Percentiles rank a stretch among this genome's conserved stretches.
Conservation (phyloP, 2,329 filamentous ascomycete genomes). For the Leptographium galeiforme region DNA sequence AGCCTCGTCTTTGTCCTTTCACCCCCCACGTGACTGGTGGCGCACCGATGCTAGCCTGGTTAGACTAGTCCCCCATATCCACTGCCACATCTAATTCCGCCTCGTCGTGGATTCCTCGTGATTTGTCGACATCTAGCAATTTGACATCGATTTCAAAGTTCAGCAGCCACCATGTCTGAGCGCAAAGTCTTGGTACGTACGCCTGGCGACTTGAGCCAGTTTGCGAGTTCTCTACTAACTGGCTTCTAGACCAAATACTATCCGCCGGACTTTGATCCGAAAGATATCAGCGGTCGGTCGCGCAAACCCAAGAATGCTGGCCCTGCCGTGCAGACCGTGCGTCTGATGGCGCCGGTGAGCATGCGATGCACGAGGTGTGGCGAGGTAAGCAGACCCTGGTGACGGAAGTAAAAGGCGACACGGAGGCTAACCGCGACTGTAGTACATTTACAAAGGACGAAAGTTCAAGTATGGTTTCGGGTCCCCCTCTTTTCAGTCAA, state of each 20-base stretch:
- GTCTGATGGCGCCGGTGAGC: conserved; percentile 78
- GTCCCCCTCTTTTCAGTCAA: background rate
- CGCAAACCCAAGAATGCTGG: conserved; percentile 51
- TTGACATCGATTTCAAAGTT: too few species aligned
- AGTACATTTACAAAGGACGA: conserved; percentile 39
- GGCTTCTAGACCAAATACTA: conserved; percentile 16
- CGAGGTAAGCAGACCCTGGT: conserved; percentile 6
- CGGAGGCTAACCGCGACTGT: background rate
- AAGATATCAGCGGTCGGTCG: conserved; percentile 56
- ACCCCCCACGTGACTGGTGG: too few species aligned
- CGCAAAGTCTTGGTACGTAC: conserved; percentile 24
- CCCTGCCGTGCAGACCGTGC: conserved; percentile 72
- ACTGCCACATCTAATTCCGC: too few species aligned
- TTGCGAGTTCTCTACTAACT: background rate
- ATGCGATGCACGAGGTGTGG: conserved; percentile 49
- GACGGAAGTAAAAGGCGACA: background rate
- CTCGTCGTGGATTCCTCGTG: background rate
- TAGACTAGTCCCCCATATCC: too few species aligned
- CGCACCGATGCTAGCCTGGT: too few species aligned
- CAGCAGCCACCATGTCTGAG: conserved; percentile 23
- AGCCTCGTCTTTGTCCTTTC: too few species aligned
- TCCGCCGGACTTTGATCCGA: conserved; percentile 80
- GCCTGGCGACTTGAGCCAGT: background rate
- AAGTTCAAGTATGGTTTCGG: conserved; percentile 58
- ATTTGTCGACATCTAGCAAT: background rate